phyloP scores from a whole-genome alignment of 306 rosid genomes.

The Sicyos edulis region DNA sequence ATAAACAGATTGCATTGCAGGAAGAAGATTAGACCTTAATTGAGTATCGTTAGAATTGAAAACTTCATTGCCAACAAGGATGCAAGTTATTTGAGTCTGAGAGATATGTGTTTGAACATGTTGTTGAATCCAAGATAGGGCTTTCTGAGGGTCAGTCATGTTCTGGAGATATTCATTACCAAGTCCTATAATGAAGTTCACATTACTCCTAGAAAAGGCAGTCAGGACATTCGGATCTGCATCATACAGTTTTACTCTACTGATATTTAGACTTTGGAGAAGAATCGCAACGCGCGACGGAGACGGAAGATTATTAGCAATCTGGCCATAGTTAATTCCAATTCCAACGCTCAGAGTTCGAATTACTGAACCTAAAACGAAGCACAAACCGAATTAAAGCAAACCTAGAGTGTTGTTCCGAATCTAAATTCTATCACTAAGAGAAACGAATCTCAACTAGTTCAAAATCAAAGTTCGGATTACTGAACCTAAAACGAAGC shows the following conservation, averaged over 20 bases:
- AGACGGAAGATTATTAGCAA: conserved; percentile 71
- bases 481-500: too few relatives aligned
- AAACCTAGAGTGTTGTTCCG: not conserved
- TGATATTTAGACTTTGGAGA: conserved; percentile 52
- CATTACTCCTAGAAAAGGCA: conserved; percentile 57
- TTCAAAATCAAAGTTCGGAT: too few relatives aligned
- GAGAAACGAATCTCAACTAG: too few relatives aligned
- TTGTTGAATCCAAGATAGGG: conserved; percentile 61
- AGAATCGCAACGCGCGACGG: conserved; percentile 50
- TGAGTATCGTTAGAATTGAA: conserved; percentile 39
- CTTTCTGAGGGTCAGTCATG: conserved; percentile 50
- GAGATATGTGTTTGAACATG: conserved; percentile 50
- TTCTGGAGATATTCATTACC: conserved; percentile 52
- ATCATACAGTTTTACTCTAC: conserved; percentile 73
- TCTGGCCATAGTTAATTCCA: conserved; percentile 89
- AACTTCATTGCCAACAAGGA: conserved; percentile 70
- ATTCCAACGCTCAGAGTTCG: conserved; percentile 40
- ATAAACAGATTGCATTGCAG: conserved; percentile 66
- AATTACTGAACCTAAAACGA: conserved; percentile 37
- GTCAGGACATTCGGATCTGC: conserved; percentile 76
- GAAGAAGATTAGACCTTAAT: conserved; percentile 40
- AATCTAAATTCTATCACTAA: conserved; percentile 6
- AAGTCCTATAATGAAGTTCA: conserved; percentile 62
- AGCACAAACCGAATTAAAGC: conserved; percentile 18
- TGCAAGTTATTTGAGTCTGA: conserved; percentile 54